Base-by-base conservation (phyloP, 345 rosid genomes). In the Litchi chinensis region DNA sequence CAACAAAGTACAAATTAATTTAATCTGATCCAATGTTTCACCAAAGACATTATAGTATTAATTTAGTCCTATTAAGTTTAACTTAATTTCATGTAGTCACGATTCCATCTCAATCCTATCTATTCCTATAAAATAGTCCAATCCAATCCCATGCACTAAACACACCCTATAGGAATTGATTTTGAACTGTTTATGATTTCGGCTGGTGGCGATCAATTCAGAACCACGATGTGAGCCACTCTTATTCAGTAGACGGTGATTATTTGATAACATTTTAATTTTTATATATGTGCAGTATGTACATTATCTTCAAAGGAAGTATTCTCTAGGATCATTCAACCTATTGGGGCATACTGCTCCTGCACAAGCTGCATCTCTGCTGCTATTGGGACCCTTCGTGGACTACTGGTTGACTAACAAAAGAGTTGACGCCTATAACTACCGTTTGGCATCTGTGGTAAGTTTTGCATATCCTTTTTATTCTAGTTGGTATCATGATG, bases 301-400 rank as follows among this genome's bases (percentile, higher is more conserved):
- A 81, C 98, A 97, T 87, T 86, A 68, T 88, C 98, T 97, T 81
- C 97, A 94, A 77, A 79, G 98, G 84, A 94, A 90, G 85, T 93
- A 94, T 83, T 87, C 94, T 43, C 87, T 97, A 13, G 96, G 98
- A 73, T 97, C 99, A 76, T 97, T 94, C 82, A 93, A 90, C 82
- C 82, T 97, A 73, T 82, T 94, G 82, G 99, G 98, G 70, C 98
- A 93, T 85, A 97, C 98, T 18, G 99, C 98, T 87, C 99, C 98
- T 2, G 92, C 90, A 56, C 99, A 97, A 88, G 98, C 98, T 56
- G 91, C 90, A 65, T 91, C 96, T 78, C 85, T 97, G 81, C 88
- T 97, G 74, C 73, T 92, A 69, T 87, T 85, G 10, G 99, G 99
- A 22, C 99, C 98, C 32, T 92, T 97, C 86, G 79, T 92, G 74